phyloP scores from a whole-genome alignment of 1,284 basidiomycete genomes.

The Pulveroboletus ridleyi region DNA sequence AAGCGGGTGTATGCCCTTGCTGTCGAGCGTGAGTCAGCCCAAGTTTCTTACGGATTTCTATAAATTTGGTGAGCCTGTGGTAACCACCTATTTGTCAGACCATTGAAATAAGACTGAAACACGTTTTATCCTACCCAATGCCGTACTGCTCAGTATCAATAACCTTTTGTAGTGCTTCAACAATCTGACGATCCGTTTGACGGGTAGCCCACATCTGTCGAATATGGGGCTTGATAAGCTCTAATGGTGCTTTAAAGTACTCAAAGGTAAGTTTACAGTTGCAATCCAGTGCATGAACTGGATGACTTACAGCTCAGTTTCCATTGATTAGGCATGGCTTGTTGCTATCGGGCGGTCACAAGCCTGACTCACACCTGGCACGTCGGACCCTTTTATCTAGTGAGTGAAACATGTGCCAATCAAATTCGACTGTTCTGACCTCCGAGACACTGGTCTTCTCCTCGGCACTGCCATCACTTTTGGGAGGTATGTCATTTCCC shows the following conservation, averaged over 20 bases:
- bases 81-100: too few species aligned
- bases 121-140: neutral
- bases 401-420: too few species aligned
- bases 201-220: neutral
- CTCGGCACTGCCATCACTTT: too few species aligned
- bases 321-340: neutral
- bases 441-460: too few species aligned
- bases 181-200: neutral
- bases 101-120: too few species aligned
- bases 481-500: too few species aligned
- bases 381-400: too few species aligned
- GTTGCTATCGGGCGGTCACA: too few species aligned
- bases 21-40: neutral
- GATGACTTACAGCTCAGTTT: neutral
- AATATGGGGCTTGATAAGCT: constrained; percentile 1
- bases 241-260: neutral
- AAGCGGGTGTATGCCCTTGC: neutral
- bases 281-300: too few species aligned
- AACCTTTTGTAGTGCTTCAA: neutral
- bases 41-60: neutral
- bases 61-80: constrained; percentile 1
- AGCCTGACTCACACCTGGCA: too few species aligned
- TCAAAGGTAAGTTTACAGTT: too few species aligned
- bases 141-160: neutral
- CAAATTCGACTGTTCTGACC: too few species aligned